Evolutionary conservation across 345 rosid species (phyloP).

Genomic region (Tarenaya hassleriana): DNA sequence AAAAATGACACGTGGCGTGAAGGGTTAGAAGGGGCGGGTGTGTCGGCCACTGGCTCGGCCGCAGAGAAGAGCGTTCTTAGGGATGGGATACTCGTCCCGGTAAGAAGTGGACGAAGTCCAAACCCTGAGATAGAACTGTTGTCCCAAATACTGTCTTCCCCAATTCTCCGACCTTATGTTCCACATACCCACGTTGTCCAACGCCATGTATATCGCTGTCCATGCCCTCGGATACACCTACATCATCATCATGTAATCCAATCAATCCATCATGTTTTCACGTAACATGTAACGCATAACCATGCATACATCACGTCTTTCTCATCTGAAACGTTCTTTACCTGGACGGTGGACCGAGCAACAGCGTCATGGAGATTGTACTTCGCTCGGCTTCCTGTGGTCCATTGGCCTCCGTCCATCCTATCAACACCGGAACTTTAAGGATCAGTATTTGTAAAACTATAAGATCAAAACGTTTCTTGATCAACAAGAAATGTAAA

Average conservation of each 20-base stretch:
- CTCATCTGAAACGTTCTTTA: conserved; percentile 11
- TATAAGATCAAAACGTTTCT: background rate
- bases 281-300: too few relatives aligned
- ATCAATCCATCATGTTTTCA: too few relatives aligned
- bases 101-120: conserved; percentile 58
- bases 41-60: conserved; percentile 75
- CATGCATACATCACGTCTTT: too few relatives aligned
- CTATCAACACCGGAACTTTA: conserved; percentile 30
- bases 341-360: conserved; percentile 71
- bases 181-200: conserved; percentile 99
- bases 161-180: conserved; percentile 83
- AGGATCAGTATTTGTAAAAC: background rate
- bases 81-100: conserved; percentile 75
- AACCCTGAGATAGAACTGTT: conserved; percentile 83
- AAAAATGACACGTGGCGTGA: too few relatives aligned
- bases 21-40: conserved; percentile 45
- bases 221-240: conserved; percentile 90
- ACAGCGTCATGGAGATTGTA: conserved; percentile 83
- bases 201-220: conserved; percentile 79
- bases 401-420: conserved; percentile 97
- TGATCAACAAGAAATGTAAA: background rate
- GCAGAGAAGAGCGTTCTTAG: conserved; percentile 79
- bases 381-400: conserved; percentile 48
- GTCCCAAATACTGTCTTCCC: conserved; percentile 89
- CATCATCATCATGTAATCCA: conserved; percentile 3